These are phyloP conservation scores for Saccharomycopsis sp. DNA, from an alignment of 805 yeast species.

Conservation along the genomic window DNA sequence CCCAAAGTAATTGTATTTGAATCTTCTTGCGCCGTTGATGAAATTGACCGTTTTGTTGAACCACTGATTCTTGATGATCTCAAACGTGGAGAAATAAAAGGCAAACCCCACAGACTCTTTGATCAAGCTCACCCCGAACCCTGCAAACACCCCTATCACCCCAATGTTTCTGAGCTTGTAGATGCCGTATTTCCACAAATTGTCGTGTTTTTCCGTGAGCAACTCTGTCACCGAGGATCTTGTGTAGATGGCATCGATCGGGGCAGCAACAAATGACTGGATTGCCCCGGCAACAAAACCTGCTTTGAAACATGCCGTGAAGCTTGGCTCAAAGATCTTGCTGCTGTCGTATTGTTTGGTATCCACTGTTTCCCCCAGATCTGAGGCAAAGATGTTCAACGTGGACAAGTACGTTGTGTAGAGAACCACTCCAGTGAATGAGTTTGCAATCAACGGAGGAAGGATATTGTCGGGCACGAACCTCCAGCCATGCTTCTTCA, in stretches of 20 bases:
- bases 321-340: conserved; percentile 25
- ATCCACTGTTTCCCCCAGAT: conserved; percentile 22
- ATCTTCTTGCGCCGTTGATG: conserved; percentile 35
- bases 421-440: conserved; percentile 78
- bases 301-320: conserved; percentile 57
- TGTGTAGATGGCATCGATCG: conserved; percentile 83
- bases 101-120: conserved; percentile 84
- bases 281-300: conserved; percentile 82
- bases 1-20: conserved; percentile 29
- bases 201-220: conserved; percentile 44
- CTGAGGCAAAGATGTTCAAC: conserved; percentile 29
- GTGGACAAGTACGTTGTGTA: conserved; percentile 72
- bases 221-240: conserved; percentile 72
- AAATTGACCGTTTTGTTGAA: conserved; percentile 39
- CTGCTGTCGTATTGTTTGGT: conserved; percentile 20
- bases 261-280: conserved; percentile 89
- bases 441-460: conserved; percentile 84
- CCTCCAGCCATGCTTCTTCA: conserved; percentile 73
- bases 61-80: conserved; percentile 63
- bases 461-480: conserved; percentile 71
- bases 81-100: conserved; percentile 73
- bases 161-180: conserved; percentile 68
- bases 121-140: conserved; percentile 64
- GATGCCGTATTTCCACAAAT: conserved; percentile 69
- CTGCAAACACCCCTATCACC: conserved; percentile 79